Evolutionary conservation across 2,329 filamentous ascomycete species (phyloP).

Genomic region (Sclerotinia minor): DNA sequence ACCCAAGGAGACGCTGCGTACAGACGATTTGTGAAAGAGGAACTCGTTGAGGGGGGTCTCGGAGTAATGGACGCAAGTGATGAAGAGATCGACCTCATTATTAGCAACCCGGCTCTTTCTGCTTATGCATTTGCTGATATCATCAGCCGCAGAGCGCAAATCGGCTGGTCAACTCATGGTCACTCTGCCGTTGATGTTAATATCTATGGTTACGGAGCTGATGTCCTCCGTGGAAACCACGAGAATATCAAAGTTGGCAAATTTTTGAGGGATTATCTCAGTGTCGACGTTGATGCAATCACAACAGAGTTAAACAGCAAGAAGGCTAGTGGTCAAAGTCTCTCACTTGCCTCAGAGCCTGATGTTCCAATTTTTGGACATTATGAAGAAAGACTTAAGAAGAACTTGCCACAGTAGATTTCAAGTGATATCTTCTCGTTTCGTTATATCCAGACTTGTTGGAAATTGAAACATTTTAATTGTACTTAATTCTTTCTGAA

Average conservation of each 20-base stretch:
- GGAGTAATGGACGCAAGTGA: constrained; percentile 74
- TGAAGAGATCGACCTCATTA: constrained; percentile 67
- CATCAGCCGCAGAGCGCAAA: constrained; percentile 80
- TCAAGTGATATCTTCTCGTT: background rate
- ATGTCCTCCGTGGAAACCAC: constrained; percentile 75
- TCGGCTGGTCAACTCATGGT: constrained; percentile 93
- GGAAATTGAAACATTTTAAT: background rate
- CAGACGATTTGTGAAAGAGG: constrained; percentile 63
- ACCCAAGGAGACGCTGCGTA: constrained; percentile 43
- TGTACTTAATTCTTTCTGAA: background rate
- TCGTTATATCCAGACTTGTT: constrained; percentile 13
- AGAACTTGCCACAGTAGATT: constrained; percentile 24
- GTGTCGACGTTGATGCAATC: constrained; percentile 74
- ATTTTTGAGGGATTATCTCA: constrained; percentile 78
- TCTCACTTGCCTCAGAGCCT: background rate
- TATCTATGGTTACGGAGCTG: constrained; percentile 75
- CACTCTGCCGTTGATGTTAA: constrained; percentile 95
- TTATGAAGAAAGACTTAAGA: constrained; percentile 24
- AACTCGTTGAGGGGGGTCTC: constrained; percentile 68
- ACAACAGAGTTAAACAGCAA: constrained; percentile 58
- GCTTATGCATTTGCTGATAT: constrained; percentile 73
- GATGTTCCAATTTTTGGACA: constrained; percentile 13
- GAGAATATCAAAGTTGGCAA: constrained; percentile 92
- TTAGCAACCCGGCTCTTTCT: constrained; percentile 57
- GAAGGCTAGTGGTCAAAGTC: constrained; percentile 13